phyloP scores from a whole-genome alignment of 2,329 filamentous ascomycete genomes.

The Basipetospora sp. region DNA sequence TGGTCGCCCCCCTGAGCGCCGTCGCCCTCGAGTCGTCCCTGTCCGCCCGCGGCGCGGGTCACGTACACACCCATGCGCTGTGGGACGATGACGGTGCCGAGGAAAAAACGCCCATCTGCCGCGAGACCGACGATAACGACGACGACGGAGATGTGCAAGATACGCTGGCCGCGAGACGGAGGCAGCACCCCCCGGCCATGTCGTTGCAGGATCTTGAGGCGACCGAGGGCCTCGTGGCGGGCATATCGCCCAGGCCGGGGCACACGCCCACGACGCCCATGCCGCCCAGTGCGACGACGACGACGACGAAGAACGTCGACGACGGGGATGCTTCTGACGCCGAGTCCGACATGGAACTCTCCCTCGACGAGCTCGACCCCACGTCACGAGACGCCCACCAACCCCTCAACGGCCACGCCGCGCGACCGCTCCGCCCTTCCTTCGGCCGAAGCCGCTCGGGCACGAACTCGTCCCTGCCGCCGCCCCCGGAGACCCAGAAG shows the following conservation, averaged over 20 bases:
- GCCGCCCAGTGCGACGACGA: slow-evolving; percentile 17
- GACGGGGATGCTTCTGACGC: slow-evolving; percentile 14
- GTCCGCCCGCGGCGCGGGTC: slow-evolving; percentile 51
- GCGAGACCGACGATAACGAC: no score
- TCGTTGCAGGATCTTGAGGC: slow-evolving; percentile 36
- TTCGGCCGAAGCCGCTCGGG: background rate
- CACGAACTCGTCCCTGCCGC: background rate
- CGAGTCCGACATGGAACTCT: slow-evolving; percentile 43
- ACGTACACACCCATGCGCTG: slow-evolving; percentile 38
- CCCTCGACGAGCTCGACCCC: slow-evolving; percentile 46
- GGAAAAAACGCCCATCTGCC: slow-evolving; percentile 15
- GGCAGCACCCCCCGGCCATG: slow-evolving; percentile 33
- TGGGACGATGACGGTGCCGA: slow-evolving; percentile 27
- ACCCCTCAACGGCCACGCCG: slow-evolving; percentile 7
- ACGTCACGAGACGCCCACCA: slow-evolving; percentile 11
- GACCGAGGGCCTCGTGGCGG: slow-evolving; percentile 40
- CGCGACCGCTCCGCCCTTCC: slow-evolving; percentile 7
- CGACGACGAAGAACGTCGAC: slow-evolving; percentile 11
- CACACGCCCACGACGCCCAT: slow-evolving; percentile 27
- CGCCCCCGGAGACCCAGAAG: slow-evolving; percentile 40
- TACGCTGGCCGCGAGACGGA: slow-evolving; percentile 10
- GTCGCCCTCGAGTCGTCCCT: slow-evolving; percentile 82
- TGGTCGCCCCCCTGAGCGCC: slow-evolving; percentile 68
- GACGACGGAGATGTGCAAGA: no score
- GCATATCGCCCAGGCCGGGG: slow-evolving; percentile 43